Conservation (phyloP, 1,139 yeast species). For the Geotrichum klebahnii region DNA sequence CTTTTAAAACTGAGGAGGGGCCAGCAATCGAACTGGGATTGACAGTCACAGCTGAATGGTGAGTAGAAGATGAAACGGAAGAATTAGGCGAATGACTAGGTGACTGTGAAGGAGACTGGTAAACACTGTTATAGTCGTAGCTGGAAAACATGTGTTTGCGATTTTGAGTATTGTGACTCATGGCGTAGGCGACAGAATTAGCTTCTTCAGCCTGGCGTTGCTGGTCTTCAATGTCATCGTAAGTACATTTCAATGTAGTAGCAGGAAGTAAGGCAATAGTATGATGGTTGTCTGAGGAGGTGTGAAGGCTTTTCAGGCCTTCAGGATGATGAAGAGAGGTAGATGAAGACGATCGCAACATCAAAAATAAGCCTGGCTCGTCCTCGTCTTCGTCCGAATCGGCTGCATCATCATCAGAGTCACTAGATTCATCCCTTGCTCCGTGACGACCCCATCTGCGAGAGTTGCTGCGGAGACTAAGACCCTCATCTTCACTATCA, state of each 20-base stretch:
- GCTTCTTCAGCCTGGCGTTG: slow-evolving; percentile 45
- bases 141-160: slow-evolving; percentile 69
- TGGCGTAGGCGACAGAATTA: slow-evolving; percentile 44
- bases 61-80: slow-evolving; percentile 5
- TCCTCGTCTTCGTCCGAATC: slow-evolving; percentile 51
- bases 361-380: slow-evolving; percentile 67
- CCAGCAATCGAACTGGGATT: not conserved
- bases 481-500: slow-evolving; percentile 40
- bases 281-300: slow-evolving; percentile 22
- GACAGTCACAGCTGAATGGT: not conserved
- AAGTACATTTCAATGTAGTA: slow-evolving; percentile 72
- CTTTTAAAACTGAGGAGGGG: slow-evolving; percentile 7
- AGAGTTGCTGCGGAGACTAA: slow-evolving; percentile 12
- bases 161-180: slow-evolving; percentile 71
- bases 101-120: slow-evolving; percentile 36
- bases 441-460: slow-evolving; percentile 29
- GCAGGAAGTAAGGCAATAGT: slow-evolving; percentile 78
- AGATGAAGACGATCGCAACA: slow-evolving; percentile 43
- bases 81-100: slow-evolving; percentile 14
- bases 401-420: slow-evolving; percentile 40
- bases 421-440: slow-evolving; percentile 34
- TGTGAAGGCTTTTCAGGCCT: not conserved
- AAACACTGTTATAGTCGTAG: slow-evolving; percentile 84
- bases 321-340: slow-evolving; percentile 36
- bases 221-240: slow-evolving; percentile 62